phyloP scores from a whole-genome alignment of 192 early-diverging fungal species.

The Funneliformis mosseae region DNA sequence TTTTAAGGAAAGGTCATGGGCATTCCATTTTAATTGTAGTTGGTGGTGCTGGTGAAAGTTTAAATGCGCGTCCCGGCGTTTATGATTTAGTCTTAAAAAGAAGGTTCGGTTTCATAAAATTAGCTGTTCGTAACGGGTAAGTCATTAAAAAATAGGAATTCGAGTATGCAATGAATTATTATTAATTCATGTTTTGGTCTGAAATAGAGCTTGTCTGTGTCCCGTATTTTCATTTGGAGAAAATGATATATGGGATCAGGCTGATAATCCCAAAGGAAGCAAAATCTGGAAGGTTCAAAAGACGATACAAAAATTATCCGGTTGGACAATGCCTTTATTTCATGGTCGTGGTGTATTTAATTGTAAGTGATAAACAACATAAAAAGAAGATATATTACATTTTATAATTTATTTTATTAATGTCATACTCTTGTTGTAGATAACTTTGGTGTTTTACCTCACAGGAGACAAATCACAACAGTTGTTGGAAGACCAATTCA shows the following conservation, averaged over 20 bases:
- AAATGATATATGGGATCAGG: constrained; percentile 86
- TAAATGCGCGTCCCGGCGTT: constrained; percentile 64
- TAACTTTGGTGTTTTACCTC: constrained; percentile 54
- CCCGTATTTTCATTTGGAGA: constrained; percentile 95
- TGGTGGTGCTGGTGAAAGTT: constrained; percentile 87
- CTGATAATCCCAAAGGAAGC: constrained; percentile 69
- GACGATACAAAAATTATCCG: constrained; percentile 65
- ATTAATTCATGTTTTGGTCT: not conserved
- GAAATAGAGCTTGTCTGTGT: constrained; percentile 66
- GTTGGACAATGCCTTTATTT: constrained; percentile 78
- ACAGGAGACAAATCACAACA: constrained; percentile 47
- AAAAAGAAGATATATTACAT: not conserved
- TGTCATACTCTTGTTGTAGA: constrained; percentile 38
- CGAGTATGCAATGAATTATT: not conserved
- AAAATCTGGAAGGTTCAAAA: constrained; percentile 70
- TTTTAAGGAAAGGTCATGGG: constrained; percentile 71
- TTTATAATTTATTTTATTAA: not conserved
- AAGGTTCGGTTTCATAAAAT: constrained; percentile 87
- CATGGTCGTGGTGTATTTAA: constrained; percentile 88
- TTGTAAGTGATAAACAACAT: constrained; percentile 61
- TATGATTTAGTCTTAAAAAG: constrained; percentile 76
- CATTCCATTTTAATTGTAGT: constrained; percentile 81
- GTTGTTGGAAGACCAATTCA: constrained; percentile 69
- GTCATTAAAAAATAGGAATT: not conserved
- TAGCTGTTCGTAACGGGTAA: constrained; percentile 78